These are phyloP conservation scores for Agrocybe pediades DNA, from an alignment of 768 basidiomycete species.

Conservation along the genomic window DNA sequence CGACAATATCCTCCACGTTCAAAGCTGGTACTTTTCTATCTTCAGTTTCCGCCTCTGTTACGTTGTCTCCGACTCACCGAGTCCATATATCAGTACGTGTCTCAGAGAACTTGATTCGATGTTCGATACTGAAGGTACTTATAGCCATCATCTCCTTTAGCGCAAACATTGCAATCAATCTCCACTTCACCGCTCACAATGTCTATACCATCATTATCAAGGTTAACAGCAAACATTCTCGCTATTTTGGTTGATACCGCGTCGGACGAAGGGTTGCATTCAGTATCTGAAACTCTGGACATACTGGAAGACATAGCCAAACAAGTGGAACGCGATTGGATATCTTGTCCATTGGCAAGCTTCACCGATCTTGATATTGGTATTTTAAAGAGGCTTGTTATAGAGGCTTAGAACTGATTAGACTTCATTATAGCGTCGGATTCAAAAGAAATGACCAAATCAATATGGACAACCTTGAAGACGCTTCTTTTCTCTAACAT, in stretches of 20 bases:
- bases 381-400: slow-evolving; percentile 12
- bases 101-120: neutral
- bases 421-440: slow-evolving; percentile 36
- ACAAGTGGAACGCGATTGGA: slow-evolving; percentile 52
- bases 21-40: slow-evolving; percentile 56
- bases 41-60: slow-evolving; percentile 34
- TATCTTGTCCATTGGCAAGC: slow-evolving; percentile 37
- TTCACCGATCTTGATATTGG: slow-evolving; percentile 33
- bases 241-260: slow-evolving; percentile 37
- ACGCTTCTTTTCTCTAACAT: slow-evolving; percentile 73
- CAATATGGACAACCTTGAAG: slow-evolving; percentile 71
- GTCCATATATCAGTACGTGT: slow-evolving; percentile 33
- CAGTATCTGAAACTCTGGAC: slow-evolving; percentile 31
- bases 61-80: slow-evolving; percentile 23
- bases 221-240: slow-evolving; percentile 35
- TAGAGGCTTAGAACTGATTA: slow-evolving; percentile 6
- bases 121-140: neutral
- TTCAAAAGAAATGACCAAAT: slow-evolving; percentile 44
- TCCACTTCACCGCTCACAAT: slow-evolving; percentile 34
- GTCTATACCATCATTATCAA: slow-evolving; percentile 35
- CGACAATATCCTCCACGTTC: slow-evolving; percentile 58
- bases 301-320: slow-evolving; percentile 36
- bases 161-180: slow-evolving; percentile 36
- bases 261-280: slow-evolving; percentile 29
- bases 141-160: slow-evolving; percentile 34